Conservation (phyloP, 2,329 filamentous ascomycete species). For the Leptographium wingfieldii region DNA sequence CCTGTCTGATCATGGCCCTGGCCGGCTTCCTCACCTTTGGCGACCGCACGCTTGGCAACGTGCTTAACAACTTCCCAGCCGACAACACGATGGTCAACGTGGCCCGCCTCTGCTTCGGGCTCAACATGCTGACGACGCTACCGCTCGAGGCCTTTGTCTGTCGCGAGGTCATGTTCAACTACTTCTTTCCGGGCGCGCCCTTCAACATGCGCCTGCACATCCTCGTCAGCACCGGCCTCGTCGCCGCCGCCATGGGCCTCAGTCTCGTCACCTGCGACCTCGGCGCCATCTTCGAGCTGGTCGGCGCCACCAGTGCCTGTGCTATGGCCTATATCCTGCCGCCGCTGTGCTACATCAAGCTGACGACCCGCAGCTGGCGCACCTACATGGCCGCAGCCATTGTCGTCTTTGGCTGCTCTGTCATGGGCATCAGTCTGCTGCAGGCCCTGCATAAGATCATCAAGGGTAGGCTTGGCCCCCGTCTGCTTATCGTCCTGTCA, state of each 20-base stretch:
- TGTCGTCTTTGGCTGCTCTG: slow-evolving; percentile 66
- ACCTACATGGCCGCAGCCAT: slow-evolving; percentile 58
- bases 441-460: slow-evolving; percentile 60
- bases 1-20: slow-evolving; percentile 79
- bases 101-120: slow-evolving; percentile 84
- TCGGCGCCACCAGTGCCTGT: slow-evolving; percentile 88
- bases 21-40: slow-evolving; percentile 89
- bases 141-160: slow-evolving; percentile 97
- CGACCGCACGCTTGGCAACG: slow-evolving; percentile 82
- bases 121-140: slow-evolving; percentile 97
- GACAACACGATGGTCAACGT: slow-evolving; percentile 92
- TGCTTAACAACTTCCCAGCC: slow-evolving; percentile 91
- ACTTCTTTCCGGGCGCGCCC: slow-evolving; percentile 54
- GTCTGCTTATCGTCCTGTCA: not conserved
- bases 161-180: slow-evolving; percentile 89
- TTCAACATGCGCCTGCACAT: slow-evolving; percentile 79
- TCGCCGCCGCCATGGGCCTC: slow-evolving; percentile 64
- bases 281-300: slow-evolving; percentile 87
- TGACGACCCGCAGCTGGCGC: slow-evolving; percentile 65
- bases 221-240: slow-evolving; percentile 70
- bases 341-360: slow-evolving; percentile 87
- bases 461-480: slow-evolving; percentile 18
- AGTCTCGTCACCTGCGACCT: slow-evolving; percentile 85
- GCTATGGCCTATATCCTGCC: slow-evolving; percentile 92
- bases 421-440: slow-evolving; percentile 70